Evolutionary conservation across 805 yeast genomes (phyloP).

Genomic region (Schwanniomyces pseudopolymorphus): DNA sequence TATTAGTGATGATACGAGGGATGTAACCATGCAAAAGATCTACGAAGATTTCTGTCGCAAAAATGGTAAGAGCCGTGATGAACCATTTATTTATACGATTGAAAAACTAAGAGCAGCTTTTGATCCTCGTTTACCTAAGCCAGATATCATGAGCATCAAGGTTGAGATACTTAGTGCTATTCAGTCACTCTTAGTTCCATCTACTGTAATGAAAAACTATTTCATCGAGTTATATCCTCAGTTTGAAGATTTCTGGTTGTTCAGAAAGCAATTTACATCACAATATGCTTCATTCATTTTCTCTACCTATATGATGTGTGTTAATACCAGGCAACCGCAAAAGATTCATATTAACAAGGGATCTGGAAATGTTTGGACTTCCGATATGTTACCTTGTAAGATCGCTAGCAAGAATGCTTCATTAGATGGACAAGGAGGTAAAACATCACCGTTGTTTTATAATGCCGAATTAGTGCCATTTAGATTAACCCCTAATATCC

Average conservation of each 20-base stretch:
- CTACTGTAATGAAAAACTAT: conserved; percentile 76
- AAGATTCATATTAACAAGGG: conserved; percentile 80
- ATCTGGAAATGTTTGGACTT: conserved; percentile 89
- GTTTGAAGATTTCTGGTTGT: conserved; percentile 95
- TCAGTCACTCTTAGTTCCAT: conserved; percentile 83
- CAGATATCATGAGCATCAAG: conserved; percentile 83
- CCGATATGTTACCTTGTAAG: conserved; percentile 93
- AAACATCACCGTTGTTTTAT: conserved; percentile 79
- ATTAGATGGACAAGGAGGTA: conserved; percentile 47
- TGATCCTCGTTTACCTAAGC: conserved; percentile 91
- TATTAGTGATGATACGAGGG: conserved; percentile 76
- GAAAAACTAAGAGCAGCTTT: conserved; percentile 88
- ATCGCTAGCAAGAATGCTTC: conserved; percentile 56
- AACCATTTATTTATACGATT: conserved; percentile 82
- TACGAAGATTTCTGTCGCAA: conserved; percentile 85
- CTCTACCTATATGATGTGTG: conserved; percentile 92
- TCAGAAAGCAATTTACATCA: conserved; percentile 91
- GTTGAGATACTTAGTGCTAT: conserved; percentile 90
- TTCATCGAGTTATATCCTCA: conserved; percentile 67
- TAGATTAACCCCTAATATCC: conserved; percentile 94
- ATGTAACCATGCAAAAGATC: conserved; percentile 74
- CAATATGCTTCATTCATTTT: conserved; percentile 93
- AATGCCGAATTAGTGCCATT: conserved; percentile 94
- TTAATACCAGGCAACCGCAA: conserved; percentile 89
- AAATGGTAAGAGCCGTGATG: conserved; percentile 76